Evolutionary conservation across 2,329 filamentous ascomycete species (phyloP), one percentile per base, ranked within the genome.

Genomic region (Chalaropsis thielavioides): DNA sequence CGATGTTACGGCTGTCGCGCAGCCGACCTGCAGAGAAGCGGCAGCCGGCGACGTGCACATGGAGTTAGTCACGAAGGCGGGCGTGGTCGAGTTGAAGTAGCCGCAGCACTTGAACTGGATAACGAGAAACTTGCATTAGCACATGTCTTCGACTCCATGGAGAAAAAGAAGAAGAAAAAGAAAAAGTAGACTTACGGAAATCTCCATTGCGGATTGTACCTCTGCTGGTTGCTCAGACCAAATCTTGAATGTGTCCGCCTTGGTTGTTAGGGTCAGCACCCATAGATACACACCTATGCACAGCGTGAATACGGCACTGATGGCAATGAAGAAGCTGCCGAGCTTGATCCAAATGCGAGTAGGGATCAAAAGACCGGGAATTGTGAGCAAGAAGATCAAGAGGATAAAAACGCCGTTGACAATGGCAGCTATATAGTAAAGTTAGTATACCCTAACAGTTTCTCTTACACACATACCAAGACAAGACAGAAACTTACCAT

Each of bases 41-140:
- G 85, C 81, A 1, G 87, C 83, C 6, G 87, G 83, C 71, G 84
- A 89, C 10, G 83, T 80, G 73, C 89, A 94, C 1, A 80, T 83
- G 5, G 74, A 69, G 70, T 92, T 86, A 65, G 82, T 83, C 68
- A 90, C 79, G 72, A 92, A 92, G 62, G 85, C 83, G 11, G 87
- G 87, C 13, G 83, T 80, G 3, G 85, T 87, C 73, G 81, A 83
- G 76, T 91, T 90, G 70, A 82, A 76, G 76, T 89, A 94, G 68
- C 89, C 89, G 70, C 89, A 94, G 82, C 89, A 94, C 70, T 83
- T 73, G 73, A 92, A 92, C 84, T 90, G 11, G 17, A 11, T 46
- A 58, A 66, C 54, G 64, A 62, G 61, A 44, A 27, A 24, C 27
- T 27, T 56, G 31, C 24, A 19, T 54, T 41, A 51, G 43, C 19